Evolutionary conservation across 805 yeast genomes (phyloP).

Genomic region (Suhomyces kilbournensis): DNA sequence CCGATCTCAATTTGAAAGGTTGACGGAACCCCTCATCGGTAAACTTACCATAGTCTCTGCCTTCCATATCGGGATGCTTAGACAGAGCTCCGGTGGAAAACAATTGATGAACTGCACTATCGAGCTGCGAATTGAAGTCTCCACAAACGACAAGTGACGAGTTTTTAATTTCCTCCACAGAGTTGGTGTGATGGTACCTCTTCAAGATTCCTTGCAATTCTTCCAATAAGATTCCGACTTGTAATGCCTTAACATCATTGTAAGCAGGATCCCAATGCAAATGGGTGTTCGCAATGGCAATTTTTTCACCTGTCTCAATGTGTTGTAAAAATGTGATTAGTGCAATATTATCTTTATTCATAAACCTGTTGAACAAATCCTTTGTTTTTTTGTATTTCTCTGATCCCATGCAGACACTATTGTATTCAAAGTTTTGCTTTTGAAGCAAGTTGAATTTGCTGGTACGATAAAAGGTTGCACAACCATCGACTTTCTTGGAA

Average conservation of each 20-base stretch:
- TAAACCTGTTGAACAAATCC: slow-evolving; percentile 92
- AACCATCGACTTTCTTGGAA: slow-evolving; percentile 92
- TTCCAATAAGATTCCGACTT: slow-evolving; percentile 86
- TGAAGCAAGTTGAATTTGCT: slow-evolving; percentile 67
- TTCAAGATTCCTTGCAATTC: slow-evolving; percentile 71
- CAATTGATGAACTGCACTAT: slow-evolving; percentile 90
- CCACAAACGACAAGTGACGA: slow-evolving; percentile 87
- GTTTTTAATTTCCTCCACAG: slow-evolving; percentile 52
- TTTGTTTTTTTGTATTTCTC: slow-evolving; percentile 89
- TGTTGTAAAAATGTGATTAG: slow-evolving; percentile 73
- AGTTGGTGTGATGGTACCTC: slow-evolving; percentile 43
- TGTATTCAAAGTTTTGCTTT: slow-evolving; percentile 76
- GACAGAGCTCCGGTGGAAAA: slow-evolving; percentile 78
- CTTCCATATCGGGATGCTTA: slow-evolving; percentile 76
- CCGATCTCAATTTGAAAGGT: slow-evolving; percentile 75
- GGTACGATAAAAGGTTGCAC: slow-evolving; percentile 86
- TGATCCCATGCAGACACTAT: slow-evolving; percentile 72
- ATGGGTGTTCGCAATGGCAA: slow-evolving; percentile 85
- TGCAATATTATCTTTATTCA: slow-evolving; percentile 94
- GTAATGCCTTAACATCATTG: slow-evolving; percentile 94
- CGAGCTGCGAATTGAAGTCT: slow-evolving; percentile 85
- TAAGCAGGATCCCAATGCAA: slow-evolving; percentile 98
- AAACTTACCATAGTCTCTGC: slow-evolving; percentile 86
- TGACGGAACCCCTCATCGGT: slow-evolving; percentile 88
- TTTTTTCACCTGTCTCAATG: slow-evolving; percentile 62